These are phyloP conservation scores for Cytospora piceae DNA, from an alignment of 2,329 filamentous ascomycete genomes.

Conservation along the genomic window DNA sequence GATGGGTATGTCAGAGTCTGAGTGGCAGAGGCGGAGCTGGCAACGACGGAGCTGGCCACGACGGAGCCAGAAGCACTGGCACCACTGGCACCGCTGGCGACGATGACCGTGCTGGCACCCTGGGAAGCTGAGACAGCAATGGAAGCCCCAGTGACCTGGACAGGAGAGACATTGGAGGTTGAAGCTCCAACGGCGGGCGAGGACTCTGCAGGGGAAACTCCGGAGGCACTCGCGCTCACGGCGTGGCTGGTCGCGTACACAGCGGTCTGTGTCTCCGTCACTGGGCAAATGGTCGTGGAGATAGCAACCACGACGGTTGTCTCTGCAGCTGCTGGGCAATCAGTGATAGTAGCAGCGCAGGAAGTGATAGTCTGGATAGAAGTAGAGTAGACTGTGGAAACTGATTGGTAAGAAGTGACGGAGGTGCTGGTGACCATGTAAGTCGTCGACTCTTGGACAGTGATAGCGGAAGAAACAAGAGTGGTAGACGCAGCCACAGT, in stretches of 20 bases:
- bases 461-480: constrained; percentile 11
- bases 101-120: not conserved
- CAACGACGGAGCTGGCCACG: constrained; percentile 44
- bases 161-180: constrained; percentile 28
- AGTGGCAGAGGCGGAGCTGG: constrained; percentile 42
- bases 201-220: constrained; percentile 25
- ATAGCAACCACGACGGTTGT: constrained; percentile 57
- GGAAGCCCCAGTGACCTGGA: constrained; percentile 19
- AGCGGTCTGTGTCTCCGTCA: constrained; percentile 56
- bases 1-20: constrained; percentile 63
- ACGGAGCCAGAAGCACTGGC: not conserved
- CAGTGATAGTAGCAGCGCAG: constrained; percentile 54
- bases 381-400: not conserved
- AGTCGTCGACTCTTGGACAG: constrained; percentile 22
- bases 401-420: constrained; percentile 30
- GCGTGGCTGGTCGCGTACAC: constrained; percentile 36
- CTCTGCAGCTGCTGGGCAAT: constrained; percentile 37
- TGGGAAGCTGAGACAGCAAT: constrained; percentile 33
- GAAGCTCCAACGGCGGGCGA: constrained; percentile 21
- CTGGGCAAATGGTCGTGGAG: constrained; percentile 64
- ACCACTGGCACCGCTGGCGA: no score
- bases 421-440: constrained; percentile 30
- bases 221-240: constrained; percentile 16
- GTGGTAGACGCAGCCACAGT: constrained; percentile 18
- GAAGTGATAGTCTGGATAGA: constrained; percentile 50